Evolutionary conservation across 1,284 basidiomycete genomes (phyloP).

Genomic region (Cutaneotrichosporon spelunceum): DNA sequence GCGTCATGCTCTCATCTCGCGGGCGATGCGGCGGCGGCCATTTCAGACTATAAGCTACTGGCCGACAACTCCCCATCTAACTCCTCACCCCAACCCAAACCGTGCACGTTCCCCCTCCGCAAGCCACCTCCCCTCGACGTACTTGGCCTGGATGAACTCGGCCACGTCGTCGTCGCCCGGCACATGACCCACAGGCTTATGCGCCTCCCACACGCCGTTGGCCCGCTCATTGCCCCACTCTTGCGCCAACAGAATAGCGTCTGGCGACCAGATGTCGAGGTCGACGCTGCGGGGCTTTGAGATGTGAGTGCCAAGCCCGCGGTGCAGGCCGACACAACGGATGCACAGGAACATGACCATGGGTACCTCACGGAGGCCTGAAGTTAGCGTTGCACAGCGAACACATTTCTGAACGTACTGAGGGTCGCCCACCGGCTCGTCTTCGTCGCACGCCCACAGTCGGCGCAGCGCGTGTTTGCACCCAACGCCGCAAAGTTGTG

Average conservation of each 20-base stretch:
- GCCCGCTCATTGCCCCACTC: constrained; percentile 52
- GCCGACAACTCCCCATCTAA: not conserved
- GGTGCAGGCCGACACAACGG: constrained; percentile 55
- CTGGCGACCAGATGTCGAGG: constrained; percentile 54
- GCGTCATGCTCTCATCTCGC: not conserved
- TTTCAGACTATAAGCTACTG: not conserved
- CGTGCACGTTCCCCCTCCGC: constrained; percentile 24
- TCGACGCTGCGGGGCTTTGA: constrained; percentile 56
- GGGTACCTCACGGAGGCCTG: constrained; percentile 46
- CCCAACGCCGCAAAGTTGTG: constrained; percentile 15
- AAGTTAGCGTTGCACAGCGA: constrained; percentile 3
- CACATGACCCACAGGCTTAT: constrained; percentile 26
- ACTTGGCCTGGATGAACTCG: constrained; percentile 51
- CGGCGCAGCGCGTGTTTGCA: constrained; percentile 52
- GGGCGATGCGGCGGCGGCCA: not conserved
- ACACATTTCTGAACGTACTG: constrained; percentile 32
- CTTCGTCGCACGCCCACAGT: constrained; percentile 51
- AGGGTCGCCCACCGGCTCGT: constrained; percentile 49
- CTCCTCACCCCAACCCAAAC: constrained; percentile 21
- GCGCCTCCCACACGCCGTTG: constrained; percentile 51
- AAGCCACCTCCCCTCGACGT: constrained; percentile 51
- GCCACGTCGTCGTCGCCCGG: constrained; percentile 39
- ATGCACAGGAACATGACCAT: constrained; percentile 57
- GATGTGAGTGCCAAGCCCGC: constrained; percentile 56
- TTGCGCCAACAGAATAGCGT: constrained; percentile 45